phyloP scores from a whole-genome alignment of 345 rosid genomes.

The Passiflora organensis region DNA sequence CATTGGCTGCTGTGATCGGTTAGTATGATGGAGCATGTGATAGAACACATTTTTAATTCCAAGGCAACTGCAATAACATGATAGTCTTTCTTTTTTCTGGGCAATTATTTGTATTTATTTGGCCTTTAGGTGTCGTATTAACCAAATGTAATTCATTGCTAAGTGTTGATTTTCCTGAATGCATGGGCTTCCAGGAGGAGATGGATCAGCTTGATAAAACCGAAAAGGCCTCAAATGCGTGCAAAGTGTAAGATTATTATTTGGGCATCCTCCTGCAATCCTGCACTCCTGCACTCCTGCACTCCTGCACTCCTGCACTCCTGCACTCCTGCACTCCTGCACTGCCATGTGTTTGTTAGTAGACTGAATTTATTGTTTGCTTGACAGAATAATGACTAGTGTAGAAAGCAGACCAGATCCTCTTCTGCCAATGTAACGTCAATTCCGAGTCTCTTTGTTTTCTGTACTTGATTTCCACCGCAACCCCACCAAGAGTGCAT shows the following conservation, averaged over 20 bases:
- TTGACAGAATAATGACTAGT: constrained; percentile 46
- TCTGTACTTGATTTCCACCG: background rate
- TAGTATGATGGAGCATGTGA: too few relatives aligned
- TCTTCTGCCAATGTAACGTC: constrained; percentile 57
- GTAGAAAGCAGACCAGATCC: constrained; percentile 70
- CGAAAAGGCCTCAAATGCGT: constrained; percentile 62
- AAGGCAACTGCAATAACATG: too few relatives aligned
- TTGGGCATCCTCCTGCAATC: background rate
- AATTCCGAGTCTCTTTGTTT: background rate
- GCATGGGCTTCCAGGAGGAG: constrained; percentile 55
- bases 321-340: too few relatives aligned
- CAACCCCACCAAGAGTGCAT: background rate
- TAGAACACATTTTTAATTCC: too few relatives aligned
- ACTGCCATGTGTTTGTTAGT: background rate
- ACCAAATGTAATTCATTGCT: background rate
- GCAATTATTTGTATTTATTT: background rate
- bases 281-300: too few relatives aligned
- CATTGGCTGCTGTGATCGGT: too few relatives aligned
- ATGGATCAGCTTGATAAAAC: constrained; percentile 66
- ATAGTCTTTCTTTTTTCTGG: too few relatives aligned
- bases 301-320: too few relatives aligned
- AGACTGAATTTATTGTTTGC: constrained; percentile 7
- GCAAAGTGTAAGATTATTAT: constrained; percentile 52
- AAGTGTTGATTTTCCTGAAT: background rate
- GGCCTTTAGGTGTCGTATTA: background rate